Conservation (phyloP, 108 stramenopile species). For the Fragilariopsis cylindrus region DNA sequence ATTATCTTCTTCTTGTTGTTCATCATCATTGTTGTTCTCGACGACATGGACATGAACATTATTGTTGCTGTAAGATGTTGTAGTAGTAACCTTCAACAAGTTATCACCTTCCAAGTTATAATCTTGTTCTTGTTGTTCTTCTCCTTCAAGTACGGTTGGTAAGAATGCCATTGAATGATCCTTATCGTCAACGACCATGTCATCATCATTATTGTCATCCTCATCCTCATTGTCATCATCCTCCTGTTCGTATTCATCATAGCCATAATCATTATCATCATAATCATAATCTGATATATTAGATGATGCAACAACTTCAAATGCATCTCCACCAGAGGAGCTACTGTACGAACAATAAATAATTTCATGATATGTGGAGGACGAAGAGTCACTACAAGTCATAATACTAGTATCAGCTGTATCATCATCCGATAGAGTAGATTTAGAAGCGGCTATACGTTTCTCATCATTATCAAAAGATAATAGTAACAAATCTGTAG, state of each 20-base stretch:
- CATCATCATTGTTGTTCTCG: not conserved
- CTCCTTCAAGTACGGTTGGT: conserved; percentile 5
- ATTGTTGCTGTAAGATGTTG: too few species aligned
- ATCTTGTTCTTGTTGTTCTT: not conserved
- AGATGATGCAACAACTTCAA: not conserved
- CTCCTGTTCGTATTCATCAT: not conserved
- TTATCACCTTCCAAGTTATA: too few species aligned
- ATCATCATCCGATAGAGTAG: not conserved
- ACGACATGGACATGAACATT: not conserved
- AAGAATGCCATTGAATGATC: not conserved
- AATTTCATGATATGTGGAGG: not conserved
- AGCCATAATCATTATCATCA: not conserved
- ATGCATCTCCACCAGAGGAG: not conserved
- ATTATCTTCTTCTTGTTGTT: conserved; percentile 1
- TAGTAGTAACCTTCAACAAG: too few species aligned
- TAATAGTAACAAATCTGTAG: not conserved
- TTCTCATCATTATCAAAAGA: not conserved
- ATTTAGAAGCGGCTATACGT: not conserved
- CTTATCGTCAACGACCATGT: too few species aligned
- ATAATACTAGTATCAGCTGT: not conserved
- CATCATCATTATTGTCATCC: not conserved
- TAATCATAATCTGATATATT: not conserved
- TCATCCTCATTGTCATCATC: not conserved
- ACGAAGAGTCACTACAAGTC: not conserved
- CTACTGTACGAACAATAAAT: conserved; percentile 11